These are phyloP conservation scores for Sporormia fimetaria DNA, from an alignment of 495 filamentous ascomycete species.

Conservation along the genomic window DNA sequence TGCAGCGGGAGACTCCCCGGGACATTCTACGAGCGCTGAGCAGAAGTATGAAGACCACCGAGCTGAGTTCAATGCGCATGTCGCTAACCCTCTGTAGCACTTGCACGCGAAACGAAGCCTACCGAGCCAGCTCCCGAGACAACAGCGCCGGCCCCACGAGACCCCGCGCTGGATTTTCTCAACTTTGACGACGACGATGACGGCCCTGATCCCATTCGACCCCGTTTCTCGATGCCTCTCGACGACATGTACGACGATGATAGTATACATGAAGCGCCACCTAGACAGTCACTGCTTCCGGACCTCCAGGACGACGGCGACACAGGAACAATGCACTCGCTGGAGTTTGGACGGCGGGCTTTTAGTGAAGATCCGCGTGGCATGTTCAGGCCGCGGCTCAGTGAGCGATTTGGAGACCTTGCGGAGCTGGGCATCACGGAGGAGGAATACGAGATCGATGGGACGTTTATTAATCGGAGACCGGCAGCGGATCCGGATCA, in stretches of 20 bases:
- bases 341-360: slow-evolving; percentile 58
- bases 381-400: slow-evolving; percentile 45
- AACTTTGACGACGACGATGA: slow-evolving; percentile 43
- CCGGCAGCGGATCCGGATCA: slow-evolving; percentile 24
- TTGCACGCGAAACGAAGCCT: slow-evolving; percentile 48
- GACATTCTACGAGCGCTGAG: slow-evolving; percentile 58
- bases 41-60: slow-evolving; percentile 24
- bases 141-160: slow-evolving; percentile 25
- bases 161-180: slow-evolving; percentile 34
- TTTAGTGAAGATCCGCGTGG: slow-evolving; percentile 39
- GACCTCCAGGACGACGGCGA: slow-evolving; percentile 35
- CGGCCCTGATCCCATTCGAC: slow-evolving; percentile 50
- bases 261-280: slow-evolving; percentile 35
- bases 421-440: slow-evolving; percentile 26
- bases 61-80: background rate
- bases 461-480: slow-evolving; percentile 29
- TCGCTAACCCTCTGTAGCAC: slow-evolving; percentile 26
- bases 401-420: slow-evolving; percentile 48
- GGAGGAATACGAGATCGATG: slow-evolving; percentile 33
- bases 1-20: slow-evolving; percentile 65
- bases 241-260: slow-evolving; percentile 48
- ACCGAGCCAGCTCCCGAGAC: slow-evolving; percentile 49
- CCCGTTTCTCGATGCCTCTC: slow-evolving; percentile 60
- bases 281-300: slow-evolving; percentile 50
- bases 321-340: slow-evolving; percentile 48